A percentile compares a stretch with the other conserved stretches of the same genome.
Conservation (phyloP, 345 rosid species). For the Hypericum androsaemum region DNA sequence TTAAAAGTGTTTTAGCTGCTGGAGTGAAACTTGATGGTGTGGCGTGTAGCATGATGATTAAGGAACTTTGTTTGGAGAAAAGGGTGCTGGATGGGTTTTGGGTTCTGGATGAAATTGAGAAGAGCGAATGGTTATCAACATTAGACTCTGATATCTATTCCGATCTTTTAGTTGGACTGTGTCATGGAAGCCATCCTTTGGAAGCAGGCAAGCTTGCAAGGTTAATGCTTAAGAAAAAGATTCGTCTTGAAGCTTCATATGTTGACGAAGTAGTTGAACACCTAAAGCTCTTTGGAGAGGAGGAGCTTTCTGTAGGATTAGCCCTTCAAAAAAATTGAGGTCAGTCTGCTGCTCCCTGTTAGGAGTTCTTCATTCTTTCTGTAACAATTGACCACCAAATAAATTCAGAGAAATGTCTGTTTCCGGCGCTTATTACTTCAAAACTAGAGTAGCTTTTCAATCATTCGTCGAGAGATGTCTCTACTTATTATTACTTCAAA, state of each 20-base stretch:
- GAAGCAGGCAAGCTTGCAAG: conserved; percentile 61
- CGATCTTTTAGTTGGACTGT: conserved; percentile 46
- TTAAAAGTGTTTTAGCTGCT: conserved; percentile 34
- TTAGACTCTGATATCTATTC: conserved; percentile 57
- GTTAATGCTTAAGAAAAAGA: conserved; percentile 41
- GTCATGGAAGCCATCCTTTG: conserved; percentile 23
- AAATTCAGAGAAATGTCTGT: too few species aligned
- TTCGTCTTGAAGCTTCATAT: conserved; percentile 27
- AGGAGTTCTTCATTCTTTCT: too few species aligned
- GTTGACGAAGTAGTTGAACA: conserved; percentile 27
- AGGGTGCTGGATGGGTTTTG: conserved; percentile 49
- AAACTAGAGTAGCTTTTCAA: too few species aligned
- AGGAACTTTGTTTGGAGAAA: conserved; percentile 40
- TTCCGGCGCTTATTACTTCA: too few species aligned
- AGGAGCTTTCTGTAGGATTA: conserved; percentile 16
- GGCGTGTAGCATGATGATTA: conserved; percentile 57
- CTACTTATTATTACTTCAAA: too few species aligned
- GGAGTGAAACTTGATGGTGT: conserved; percentile 59
- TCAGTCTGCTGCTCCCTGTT: too few species aligned
- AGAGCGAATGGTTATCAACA: conserved; percentile 28
- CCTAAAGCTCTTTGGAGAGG: conserved; percentile 34
- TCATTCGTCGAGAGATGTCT: too few species aligned
- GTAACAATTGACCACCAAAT: too few species aligned
- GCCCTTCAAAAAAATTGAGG: too few species aligned
- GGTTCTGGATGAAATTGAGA: conserved; percentile 43